Conservation (phyloP, 2,329 filamentous ascomycete genomes). For the Aspergillus ustus region DNA sequence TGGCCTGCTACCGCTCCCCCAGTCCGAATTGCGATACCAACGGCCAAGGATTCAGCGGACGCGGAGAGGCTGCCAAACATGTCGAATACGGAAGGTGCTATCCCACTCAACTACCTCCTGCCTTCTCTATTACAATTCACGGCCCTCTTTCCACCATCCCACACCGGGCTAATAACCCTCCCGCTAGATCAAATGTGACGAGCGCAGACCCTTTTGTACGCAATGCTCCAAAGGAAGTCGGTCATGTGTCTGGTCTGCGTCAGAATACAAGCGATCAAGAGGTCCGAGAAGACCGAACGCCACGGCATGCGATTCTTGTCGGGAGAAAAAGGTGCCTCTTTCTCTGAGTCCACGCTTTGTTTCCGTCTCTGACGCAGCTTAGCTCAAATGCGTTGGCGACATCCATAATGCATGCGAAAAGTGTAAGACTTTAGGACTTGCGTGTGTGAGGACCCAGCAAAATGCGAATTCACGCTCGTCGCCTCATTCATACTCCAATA, state of each 20-base stretch:
- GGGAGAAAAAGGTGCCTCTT: neutral
- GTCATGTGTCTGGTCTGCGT: neutral
- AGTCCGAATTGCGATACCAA: too few relatives aligned
- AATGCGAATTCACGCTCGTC: neutral
- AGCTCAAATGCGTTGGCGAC: neutral
- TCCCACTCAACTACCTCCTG: neutral
- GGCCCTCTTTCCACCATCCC: too few relatives aligned
- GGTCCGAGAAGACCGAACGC: neutral
- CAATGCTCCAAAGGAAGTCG: neutral
- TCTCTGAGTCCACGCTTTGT: neutral
- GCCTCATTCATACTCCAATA: neutral
- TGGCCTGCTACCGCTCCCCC: neutral
- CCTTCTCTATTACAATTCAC: neutral
- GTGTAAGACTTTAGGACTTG: neutral
- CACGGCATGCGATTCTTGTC: neutral
- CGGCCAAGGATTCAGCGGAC: neutral
- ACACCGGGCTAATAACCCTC: neutral
- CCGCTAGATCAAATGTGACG: constrained; percentile 1
- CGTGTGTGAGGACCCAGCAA: neutral
- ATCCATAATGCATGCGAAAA: neutral
- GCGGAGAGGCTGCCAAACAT: constrained; percentile 1
- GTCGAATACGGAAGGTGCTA: neutral
- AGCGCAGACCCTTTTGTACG: neutral
- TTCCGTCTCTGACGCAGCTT: neutral
- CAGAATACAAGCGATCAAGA: neutral